phyloP scores from a whole-genome alignment of 257 asterid species.

The Nicotiana obtusifolia region DNA sequence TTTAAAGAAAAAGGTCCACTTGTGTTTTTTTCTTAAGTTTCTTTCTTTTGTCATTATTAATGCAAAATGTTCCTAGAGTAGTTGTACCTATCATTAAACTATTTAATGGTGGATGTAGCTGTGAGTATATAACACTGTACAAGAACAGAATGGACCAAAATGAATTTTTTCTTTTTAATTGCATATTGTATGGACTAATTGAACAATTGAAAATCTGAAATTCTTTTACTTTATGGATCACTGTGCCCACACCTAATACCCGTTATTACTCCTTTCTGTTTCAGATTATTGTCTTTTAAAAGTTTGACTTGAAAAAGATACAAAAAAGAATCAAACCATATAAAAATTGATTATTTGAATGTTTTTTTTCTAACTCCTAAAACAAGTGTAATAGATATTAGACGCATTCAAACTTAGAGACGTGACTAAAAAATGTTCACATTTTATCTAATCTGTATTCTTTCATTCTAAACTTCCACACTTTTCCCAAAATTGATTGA shows the following conservation, averaged over 20 bases:
- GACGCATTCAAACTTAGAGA: neutral
- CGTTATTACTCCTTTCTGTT: neutral
- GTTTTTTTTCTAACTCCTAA: neutral
- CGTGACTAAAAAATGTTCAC: neutral
- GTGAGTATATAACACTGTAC: neutral
- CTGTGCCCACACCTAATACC: neutral
- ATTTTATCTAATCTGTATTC: neutral
- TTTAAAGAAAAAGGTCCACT: neutral
- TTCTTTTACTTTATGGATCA: neutral
- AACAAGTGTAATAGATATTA: neutral
- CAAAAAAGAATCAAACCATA: neutral
- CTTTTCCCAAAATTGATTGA: neutral
- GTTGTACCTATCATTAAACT: neutral
- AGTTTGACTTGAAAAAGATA: neutral
- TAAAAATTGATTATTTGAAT: neutral
- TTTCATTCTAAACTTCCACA: neutral
- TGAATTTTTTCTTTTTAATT: neutral
- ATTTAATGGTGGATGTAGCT: neutral
- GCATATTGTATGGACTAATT: neutral
- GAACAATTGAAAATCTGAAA: neutral
- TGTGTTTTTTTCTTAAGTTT: neutral
- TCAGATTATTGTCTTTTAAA: neutral
- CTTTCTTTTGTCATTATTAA: neutral
- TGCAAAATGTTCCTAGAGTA: neutral
- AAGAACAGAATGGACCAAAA: neutral